A percentile compares a stretch with the other conserved stretches of the same genome.
Evolutionary conservation across 805 yeast species (phyloP).

Genomic region (Candida parachauliodes): DNA sequence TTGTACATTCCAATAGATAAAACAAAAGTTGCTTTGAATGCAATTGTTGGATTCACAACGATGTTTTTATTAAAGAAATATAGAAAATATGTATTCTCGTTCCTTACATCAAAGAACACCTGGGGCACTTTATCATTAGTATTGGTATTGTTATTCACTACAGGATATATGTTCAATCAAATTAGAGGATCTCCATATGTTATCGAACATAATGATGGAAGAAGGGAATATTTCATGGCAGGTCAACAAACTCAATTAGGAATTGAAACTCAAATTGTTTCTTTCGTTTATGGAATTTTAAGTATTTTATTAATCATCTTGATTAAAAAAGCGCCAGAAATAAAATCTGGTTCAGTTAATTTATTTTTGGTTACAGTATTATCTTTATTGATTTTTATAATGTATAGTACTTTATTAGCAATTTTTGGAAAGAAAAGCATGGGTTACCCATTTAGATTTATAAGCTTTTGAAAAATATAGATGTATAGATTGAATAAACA

Average conservation of each 20-base stretch:
- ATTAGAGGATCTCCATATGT: slow-evolving; percentile 74
- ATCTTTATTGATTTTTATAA: slow-evolving; percentile 44
- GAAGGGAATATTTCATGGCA: slow-evolving; percentile 34
- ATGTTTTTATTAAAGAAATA: slow-evolving; percentile 25
- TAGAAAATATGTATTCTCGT: slow-evolving; percentile 25
- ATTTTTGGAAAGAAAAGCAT: slow-evolving; percentile 68
- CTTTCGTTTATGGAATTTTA: slow-evolving; percentile 67
- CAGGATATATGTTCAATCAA: slow-evolving; percentile 92
- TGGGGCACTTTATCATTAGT: slow-evolving; percentile 76
- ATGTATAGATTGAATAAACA: neutral
- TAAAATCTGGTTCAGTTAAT: slow-evolving; percentile 43
- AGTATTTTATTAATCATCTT: slow-evolving; percentile 59
- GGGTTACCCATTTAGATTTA: slow-evolving; percentile 72
- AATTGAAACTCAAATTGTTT: slow-evolving; percentile 83
- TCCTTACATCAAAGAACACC: slow-evolving; percentile 50
- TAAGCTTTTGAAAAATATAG: slow-evolving; percentile 8
- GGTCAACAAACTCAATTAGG: slow-evolving; percentile 80
- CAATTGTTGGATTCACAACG: slow-evolving; percentile 27
- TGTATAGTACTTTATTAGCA: slow-evolving; percentile 60
- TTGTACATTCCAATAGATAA: slow-evolving; percentile 44
- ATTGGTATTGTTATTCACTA: slow-evolving; percentile 62
- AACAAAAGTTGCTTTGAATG: slow-evolving; percentile 10
- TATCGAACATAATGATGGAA: slow-evolving; percentile 39
- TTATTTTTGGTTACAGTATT: slow-evolving; percentile 46
- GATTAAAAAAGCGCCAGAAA: slow-evolving; percentile 52